Conservation (phyloP, 2,329 filamentous ascomycete genomes). For the Biscogniauxia mediterranea region DNA sequence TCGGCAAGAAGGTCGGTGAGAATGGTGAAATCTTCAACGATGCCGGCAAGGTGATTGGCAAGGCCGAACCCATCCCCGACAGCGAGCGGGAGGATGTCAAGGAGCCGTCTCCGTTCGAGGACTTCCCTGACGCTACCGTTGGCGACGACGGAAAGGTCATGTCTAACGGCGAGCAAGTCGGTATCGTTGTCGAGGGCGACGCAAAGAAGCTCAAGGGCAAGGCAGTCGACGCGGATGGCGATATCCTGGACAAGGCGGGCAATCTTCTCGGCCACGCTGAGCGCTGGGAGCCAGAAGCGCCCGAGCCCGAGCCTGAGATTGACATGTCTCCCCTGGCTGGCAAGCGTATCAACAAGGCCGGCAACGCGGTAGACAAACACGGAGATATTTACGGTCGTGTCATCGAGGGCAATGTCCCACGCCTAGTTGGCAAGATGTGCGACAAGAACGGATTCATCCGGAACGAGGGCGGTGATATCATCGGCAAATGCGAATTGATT, state of each 20-base stretch:
- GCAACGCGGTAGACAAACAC: slow-evolving; percentile 55
- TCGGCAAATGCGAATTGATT: slow-evolving; percentile 67
- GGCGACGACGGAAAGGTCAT: slow-evolving; percentile 53
- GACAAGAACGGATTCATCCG: slow-evolving; percentile 70
- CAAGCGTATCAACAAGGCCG: slow-evolving; percentile 70
- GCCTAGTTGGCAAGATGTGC: slow-evolving; percentile 66
- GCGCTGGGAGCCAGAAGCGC: slow-evolving; percentile 57
- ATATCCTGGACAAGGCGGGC: slow-evolving; percentile 65
- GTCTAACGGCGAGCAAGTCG: slow-evolving; percentile 53
- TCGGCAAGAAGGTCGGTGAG: slow-evolving; percentile 63
- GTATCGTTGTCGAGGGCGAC: slow-evolving; percentile 63
- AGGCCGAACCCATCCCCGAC: slow-evolving; percentile 62
- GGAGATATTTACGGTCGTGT: slow-evolving; percentile 63
- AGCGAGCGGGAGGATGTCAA: slow-evolving; percentile 48
- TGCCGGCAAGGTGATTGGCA: slow-evolving; percentile 64
- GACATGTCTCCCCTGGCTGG: slow-evolving; percentile 64
- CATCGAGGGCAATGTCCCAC: slow-evolving; percentile 63
- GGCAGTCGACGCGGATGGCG: slow-evolving; percentile 66
- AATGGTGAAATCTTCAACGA: slow-evolving; percentile 72
- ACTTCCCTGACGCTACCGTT: slow-evolving; percentile 54
- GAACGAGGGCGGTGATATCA: slow-evolving; percentile 69
- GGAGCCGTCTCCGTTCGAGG: slow-evolving; percentile 54
- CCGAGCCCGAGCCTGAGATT: slow-evolving; percentile 49
- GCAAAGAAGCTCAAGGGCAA: slow-evolving; percentile 62
- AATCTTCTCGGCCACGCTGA: slow-evolving; percentile 67